phyloP scores from a whole-genome alignment of 768 basidiomycete species.

The Omphalotus guepiniiformis region DNA sequence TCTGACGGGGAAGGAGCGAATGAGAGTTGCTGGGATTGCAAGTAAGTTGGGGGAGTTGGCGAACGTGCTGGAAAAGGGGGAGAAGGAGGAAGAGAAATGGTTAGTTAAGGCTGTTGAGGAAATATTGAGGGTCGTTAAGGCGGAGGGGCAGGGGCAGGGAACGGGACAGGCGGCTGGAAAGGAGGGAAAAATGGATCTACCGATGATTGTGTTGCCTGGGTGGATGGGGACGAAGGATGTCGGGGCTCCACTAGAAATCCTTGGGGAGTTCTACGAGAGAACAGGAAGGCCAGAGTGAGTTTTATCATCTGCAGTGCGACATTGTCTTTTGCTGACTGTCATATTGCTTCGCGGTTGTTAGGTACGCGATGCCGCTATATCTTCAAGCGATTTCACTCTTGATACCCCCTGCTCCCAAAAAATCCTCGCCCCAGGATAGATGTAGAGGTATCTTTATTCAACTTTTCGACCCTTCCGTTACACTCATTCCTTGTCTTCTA shows the following conservation, averaged over 20 bases:
- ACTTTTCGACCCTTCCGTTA: too few relatives aligned
- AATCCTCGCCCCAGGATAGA: constrained; percentile 40
- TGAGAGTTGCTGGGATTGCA: constrained; percentile 36
- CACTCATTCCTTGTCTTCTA: not conserved
- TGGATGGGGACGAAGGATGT: constrained; percentile 62
- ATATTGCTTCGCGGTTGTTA: too few relatives aligned
- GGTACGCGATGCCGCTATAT: constrained; percentile 63
- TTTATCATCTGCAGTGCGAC: not conserved
- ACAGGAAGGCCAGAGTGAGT: constrained; percentile 55
- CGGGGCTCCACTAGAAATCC: constrained; percentile 63
- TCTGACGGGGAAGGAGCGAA: constrained; percentile 24
- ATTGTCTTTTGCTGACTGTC: not conserved
- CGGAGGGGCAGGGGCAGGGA: constrained; percentile 13
- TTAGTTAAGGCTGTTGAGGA: constrained; percentile 39
- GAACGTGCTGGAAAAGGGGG: constrained; percentile 24
- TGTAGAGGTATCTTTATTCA: constrained; percentile 48
- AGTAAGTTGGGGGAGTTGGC: constrained; percentile 44
- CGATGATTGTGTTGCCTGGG: constrained; percentile 51
- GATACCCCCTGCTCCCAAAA: constrained; percentile 41
- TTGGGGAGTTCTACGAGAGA: constrained; percentile 57
- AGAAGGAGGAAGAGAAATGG: constrained; percentile 38
- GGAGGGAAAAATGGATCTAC: constrained; percentile 27
- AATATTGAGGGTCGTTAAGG: constrained; percentile 33
- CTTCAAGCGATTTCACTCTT: constrained; percentile 61
- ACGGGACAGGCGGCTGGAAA: constrained; percentile 4